phyloP scores from a whole-genome alignment of 306 rosid genomes.

The Medicago ruthenica region DNA sequence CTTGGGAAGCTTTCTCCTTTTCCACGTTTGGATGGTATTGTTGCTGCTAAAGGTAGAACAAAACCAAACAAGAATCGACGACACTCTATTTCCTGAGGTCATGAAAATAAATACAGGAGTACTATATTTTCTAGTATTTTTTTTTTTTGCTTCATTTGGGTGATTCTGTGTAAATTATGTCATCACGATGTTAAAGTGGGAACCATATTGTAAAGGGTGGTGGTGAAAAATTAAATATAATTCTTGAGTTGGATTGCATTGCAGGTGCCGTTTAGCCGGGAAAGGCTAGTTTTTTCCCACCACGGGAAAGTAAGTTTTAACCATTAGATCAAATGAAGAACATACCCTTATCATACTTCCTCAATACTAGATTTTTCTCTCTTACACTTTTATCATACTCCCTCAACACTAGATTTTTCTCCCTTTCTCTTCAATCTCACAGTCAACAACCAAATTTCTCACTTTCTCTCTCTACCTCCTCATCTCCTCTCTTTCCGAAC shows the following conservation, averaged over 20 bases:
- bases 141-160: constrained; percentile 33
- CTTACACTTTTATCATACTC: no score
- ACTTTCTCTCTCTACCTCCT: no score
- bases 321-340: no score
- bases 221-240: constrained; percentile 44
- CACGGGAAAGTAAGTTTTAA: no score
- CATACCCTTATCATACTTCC: no score
- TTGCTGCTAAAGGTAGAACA: constrained; percentile 54
- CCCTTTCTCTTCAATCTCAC: no score
- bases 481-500: no score
- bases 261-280: no score
- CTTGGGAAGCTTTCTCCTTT: constrained; percentile 80
- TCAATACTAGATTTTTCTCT: no score
- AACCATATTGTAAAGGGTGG: constrained; percentile 39
- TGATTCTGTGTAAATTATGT: constrained; percentile 50
- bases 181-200: constrained; percentile 40
- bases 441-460: no score
- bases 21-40: constrained; percentile 66
- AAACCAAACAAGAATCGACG: constrained; percentile 78
- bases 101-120: constrained; percentile 40
- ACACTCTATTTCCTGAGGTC: constrained; percentile 81
- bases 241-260: constrained; percentile 40
- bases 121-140: constrained; percentile 4
- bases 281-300: no score
- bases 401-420: no score